Evolutionary conservation across 768 basidiomycete genomes (phyloP).

Genomic region (Pulveroboletus sp.): DNA sequence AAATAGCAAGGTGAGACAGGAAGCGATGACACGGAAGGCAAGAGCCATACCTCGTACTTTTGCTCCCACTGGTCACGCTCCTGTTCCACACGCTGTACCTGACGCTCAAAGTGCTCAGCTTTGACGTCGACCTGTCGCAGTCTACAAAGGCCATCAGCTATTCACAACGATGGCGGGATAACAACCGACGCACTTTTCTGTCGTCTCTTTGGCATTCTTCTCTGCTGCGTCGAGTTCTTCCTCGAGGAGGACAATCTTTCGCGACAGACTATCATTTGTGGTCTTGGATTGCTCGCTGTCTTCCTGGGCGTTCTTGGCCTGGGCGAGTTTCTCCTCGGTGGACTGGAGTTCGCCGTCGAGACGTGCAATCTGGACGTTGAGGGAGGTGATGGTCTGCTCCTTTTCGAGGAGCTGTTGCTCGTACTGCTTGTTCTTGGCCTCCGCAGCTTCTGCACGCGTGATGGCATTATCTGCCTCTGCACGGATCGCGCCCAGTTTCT

Average conservation of each 20-base stretch:
- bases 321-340: constrained; percentile 60
- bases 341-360: constrained; percentile 71
- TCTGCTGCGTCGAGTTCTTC: constrained; percentile 95
- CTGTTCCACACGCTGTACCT: constrained; percentile 80
- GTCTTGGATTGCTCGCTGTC: constrained; percentile 72
- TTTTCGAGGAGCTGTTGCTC: constrained; percentile 73
- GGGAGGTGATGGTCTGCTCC: constrained; percentile 85
- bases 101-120: constrained; percentile 96
- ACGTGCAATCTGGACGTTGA: constrained; percentile 64
- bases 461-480: constrained; percentile 81
- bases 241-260: constrained; percentile 91
- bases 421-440: constrained; percentile 74
- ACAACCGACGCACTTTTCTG: constrained; percentile 77
- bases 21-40: background rate
- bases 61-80: constrained; percentile 93
- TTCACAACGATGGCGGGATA: constrained; percentile 16
- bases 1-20: constrained; percentile 12
- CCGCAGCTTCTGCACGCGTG: constrained; percentile 83
- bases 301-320: constrained; percentile 60
- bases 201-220: constrained; percentile 94
- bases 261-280: constrained; percentile 65
- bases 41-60: constrained; percentile 79
- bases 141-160: constrained; percentile 43
- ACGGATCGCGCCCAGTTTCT: constrained; percentile 81
- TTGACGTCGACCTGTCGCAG: constrained; percentile 96